Conservation (phyloP, 2,329 filamentous ascomycete genomes). For the Pestalotiopsis sp. region DNA sequence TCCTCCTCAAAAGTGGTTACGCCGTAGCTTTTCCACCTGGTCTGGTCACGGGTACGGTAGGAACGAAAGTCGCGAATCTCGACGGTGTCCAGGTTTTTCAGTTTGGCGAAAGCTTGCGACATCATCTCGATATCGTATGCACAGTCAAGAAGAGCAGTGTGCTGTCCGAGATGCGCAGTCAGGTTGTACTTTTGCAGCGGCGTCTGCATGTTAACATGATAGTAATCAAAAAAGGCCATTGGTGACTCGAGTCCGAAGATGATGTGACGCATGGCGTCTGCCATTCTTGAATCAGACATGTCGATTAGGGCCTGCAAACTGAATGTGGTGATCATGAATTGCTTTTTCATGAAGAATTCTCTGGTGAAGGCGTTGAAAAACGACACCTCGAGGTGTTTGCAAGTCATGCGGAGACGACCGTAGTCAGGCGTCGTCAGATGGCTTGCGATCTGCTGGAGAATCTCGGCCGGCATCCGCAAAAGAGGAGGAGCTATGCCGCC, state of each 20-base stretch:
- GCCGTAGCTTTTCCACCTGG: conserved; percentile 59
- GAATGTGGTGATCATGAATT: conserved; percentile 64
- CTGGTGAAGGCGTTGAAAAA: conserved; percentile 58
- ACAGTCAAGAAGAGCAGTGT: conserved; percentile 38
- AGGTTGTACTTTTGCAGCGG: conserved; percentile 27
- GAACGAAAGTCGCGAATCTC: conserved; percentile 63
- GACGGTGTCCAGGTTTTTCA: conserved; percentile 57
- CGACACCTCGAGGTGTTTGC: conserved; percentile 54
- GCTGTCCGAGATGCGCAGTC: conserved; percentile 28
- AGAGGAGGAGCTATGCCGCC: conserved; percentile 16
- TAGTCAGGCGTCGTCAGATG: conserved; percentile 59
- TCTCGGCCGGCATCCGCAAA: conserved; percentile 56
- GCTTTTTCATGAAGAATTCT: conserved; percentile 68
- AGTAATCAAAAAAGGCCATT: not conserved
- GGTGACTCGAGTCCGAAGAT: conserved; percentile 48
- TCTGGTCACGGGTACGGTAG: conserved; percentile 48
- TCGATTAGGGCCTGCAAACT: conserved; percentile 50
- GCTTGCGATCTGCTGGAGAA: conserved; percentile 57
- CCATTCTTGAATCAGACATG: conserved; percentile 49
- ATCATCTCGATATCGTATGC: conserved; percentile 58
- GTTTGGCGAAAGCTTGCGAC: conserved; percentile 54
- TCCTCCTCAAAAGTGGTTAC: conserved; percentile 38
- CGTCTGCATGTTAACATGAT: conserved; percentile 13
- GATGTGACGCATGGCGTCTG: conserved; percentile 43
- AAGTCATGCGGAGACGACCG: conserved; percentile 54